These are phyloP conservation scores for Fusarium siculi DNA, from an alignment of 2,329 filamentous ascomycete genomes.

Conservation along the genomic window DNA sequence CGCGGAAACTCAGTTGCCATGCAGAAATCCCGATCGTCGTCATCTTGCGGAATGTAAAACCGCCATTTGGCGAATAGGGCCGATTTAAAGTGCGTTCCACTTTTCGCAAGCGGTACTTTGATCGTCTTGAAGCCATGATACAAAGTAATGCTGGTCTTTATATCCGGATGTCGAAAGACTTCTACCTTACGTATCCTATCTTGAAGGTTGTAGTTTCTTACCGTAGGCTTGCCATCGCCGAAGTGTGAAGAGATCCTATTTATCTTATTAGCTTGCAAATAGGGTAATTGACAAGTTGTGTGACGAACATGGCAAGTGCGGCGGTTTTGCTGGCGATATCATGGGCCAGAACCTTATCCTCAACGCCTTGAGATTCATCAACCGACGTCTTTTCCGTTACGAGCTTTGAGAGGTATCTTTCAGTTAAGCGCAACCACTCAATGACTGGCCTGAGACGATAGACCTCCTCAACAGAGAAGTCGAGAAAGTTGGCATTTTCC, in stretches of 20 bases:
- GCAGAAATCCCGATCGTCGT: background rate
- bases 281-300: rapidly evolving
- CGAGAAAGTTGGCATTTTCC: background rate
- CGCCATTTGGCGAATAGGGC: background rate
- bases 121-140: background rate
- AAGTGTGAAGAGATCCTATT: background rate
- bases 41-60: background rate
- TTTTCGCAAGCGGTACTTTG: background rate
- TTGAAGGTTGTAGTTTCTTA: background rate
- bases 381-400: background rate
- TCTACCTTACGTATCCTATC: background rate
- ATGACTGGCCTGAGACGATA: background rate
- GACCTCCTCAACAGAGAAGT: background rate
- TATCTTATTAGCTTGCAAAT: background rate
- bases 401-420: background rate
- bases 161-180: background rate
- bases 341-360: rapidly evolving
- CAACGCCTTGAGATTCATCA: background rate
- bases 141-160: background rate
- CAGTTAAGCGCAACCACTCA: background rate
- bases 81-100: background rate
- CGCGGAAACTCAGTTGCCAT: background rate
- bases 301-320: background rate
- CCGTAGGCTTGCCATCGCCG: background rate
- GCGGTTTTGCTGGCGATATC: background rate